Base-by-base conservation (phyloP, 2,329 filamentous ascomycete species). In the Daldinia sp. region DNA sequence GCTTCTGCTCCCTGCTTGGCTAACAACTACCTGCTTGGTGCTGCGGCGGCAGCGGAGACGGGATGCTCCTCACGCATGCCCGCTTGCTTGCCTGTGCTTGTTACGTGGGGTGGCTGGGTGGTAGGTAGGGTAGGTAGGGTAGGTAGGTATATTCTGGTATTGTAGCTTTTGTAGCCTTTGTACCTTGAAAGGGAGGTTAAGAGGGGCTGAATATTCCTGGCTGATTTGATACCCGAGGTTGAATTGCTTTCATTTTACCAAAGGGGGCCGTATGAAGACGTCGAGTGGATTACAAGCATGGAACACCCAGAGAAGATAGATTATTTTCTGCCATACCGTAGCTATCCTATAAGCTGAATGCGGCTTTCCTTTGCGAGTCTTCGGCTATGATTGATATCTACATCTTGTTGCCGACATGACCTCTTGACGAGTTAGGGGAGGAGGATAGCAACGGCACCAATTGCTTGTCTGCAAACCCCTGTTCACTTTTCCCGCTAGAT, bases 1-100 rank as follows among this genome's bases (percentile, higher is more conserved):
- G 77, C 76, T 75, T 78, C 73, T 73, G 70, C 70, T 72, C 70
- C 59, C 63, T 68, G 68, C 66, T 71, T 68, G 67, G 63, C 47
- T 62, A 61, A 51, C 51, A 21, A 58, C 58, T 52, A 30, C 52
- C 57, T 64, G 45, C 58, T 68, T 67, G 66, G 66, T 69, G 64
- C 63, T 61, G 66, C 64, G 68, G 67, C 61, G 64, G 69, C 67
- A 62, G 58, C 57, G 61, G 45, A 30, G 45, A 30, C 55, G 60
- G 66, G 63, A 60, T 60, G 54, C 51, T 61, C 25, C 64, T 65
- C 63, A 53, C 50, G 48, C 58, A 57, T 64, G 59, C 43, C 58
- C 58, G 58, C 59, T 58, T 56, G 58, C 54, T 61, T 70, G 64
- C 64, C 64, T 67, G 49, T 66, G 63, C 67, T 60, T 58, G 56